Evolutionary conservation across 1,284 basidiomycete genomes (phyloP), one percentile per base, ranked within the genome.

Genomic region (Microbotryomycetes sp.): DNA sequence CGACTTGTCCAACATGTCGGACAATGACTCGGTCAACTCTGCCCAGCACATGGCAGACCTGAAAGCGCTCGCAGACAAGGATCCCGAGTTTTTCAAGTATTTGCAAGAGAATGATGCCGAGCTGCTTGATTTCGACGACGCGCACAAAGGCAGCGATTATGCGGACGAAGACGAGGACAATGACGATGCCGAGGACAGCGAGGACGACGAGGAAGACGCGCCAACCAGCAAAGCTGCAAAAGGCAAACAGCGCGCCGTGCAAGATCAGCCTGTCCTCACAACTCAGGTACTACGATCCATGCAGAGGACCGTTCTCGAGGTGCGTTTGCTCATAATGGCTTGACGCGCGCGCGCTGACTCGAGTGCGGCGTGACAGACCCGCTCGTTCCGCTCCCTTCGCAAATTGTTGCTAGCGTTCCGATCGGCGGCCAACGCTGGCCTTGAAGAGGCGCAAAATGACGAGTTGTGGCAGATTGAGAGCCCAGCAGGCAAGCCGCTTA

Each of bases 61-160:
- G n/a, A 86, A 89, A 52, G 87, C 89, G 72, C 82, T 98, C 45
- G 88, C 88, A 15, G 88, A 94, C 76, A 94, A 90, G 75, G 96
- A 98, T 75, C 94, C 94, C 21, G 94, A 97, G 72, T 98, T 98
- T 78, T 98, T 85, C 85, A 92, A 96, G 76, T 98, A 96, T 74
- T 81, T 98, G 6, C 87, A 96, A 78, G 91, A 97, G 77, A 94
- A 98, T 73, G 94, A 98, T 76, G 79, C 81, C 59, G 91, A 92
- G 57, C 78, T 98, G 30, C 81, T 98, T 5, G 80, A 89, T 2
- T 98, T 98, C 73, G 69, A 69, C 29, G 62, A 59, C 26, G 62
- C 64, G 35, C 66, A 54, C 3, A 75, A 61, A 15, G 74, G 57
- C 57, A 73, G 65, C 46, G 68, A 57, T 2, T 68, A 63, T 6